Percentiles rank a stretch among this genome's conserved stretches.
These are phyloP conservation scores for Teratosphaeria destructans DNA, from an alignment of 2,329 filamentous ascomycete species.

Conservation along the genomic window DNA sequence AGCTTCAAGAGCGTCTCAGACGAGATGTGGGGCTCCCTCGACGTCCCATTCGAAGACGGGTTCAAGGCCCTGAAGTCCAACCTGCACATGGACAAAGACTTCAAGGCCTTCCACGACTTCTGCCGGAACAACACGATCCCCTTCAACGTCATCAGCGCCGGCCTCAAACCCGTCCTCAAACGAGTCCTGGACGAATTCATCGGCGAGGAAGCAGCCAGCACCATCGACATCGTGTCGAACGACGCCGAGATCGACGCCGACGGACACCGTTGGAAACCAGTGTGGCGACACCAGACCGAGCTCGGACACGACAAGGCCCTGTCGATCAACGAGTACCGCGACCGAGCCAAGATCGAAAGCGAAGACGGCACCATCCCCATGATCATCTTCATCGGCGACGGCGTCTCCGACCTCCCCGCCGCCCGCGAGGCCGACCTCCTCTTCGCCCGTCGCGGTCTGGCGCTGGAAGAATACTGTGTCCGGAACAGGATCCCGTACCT, in stretches of 20 bases:
- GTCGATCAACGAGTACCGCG: slow-evolving; percentile 52
- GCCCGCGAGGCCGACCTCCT: slow-evolving; percentile 57
- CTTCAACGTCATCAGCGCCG: slow-evolving; percentile 60
- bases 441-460: slow-evolving; percentile 54
- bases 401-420: slow-evolving; percentile 56
- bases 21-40: slow-evolving; percentile 59
- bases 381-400: slow-evolving; percentile 61
- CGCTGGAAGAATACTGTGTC: slow-evolving; percentile 56
- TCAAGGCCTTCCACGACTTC: slow-evolving; percentile 54
- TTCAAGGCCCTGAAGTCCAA: slow-evolving; percentile 54
- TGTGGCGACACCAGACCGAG: slow-evolving; percentile 57
- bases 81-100: slow-evolving; percentile 54
- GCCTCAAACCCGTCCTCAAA: slow-evolving; percentile 53
- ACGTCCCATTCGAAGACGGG: slow-evolving; percentile 57
- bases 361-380: slow-evolving; percentile 54
- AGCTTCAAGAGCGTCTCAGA: slow-evolving; percentile 61
- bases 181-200: slow-evolving; percentile 55
- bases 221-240: slow-evolving; percentile 59
- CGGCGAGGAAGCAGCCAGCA: slow-evolving; percentile 47
- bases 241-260: slow-evolving; percentile 50
- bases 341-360: slow-evolving; percentile 41
- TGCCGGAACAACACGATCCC: slow-evolving; percentile 53
- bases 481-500: slow-evolving; percentile 52
- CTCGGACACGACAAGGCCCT: slow-evolving; percentile 34
- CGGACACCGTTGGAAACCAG: slow-evolving; percentile 52